Evolutionary conservation across 257 asterid genomes (phyloP), one percentile per base, ranked within the genome.

Genomic region (Ocimum tenuiflorum): DNA sequence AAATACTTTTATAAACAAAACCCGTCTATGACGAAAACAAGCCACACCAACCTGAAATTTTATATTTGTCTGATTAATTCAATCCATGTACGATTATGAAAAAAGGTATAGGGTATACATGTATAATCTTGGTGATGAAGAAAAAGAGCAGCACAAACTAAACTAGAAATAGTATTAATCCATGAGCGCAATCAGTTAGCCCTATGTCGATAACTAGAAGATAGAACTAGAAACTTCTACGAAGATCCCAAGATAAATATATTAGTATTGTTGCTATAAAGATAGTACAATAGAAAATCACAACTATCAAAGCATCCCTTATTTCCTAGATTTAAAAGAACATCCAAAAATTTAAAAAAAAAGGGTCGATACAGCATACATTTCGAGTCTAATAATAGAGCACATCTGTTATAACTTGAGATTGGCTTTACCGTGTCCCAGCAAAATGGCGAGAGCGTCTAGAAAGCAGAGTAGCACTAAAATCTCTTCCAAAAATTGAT

Each of bases 391-490:
- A 52, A 24, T 33, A 31, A 45, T 31, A 65, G 7, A 36, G 33
- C 60, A 43, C 27, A 57, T 50, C 61, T 7, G 51, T 13, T 23
- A 48, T 29, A 71, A 60, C 67, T 46, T 63, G 11, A 69, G 55
- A 49, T 8, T 59, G 36, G 61, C 46, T 75, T 50, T 83, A 94
- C 99, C 99, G 99, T 64, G 99, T 94, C 65, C 99, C 99, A 39
- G 99, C 99, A 85, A 94, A 94, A 77, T 94, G 99, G 68, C 99
- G 95, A 71, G 99, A 94, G 60, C 99, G 96, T 70, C 99, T 90
- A 68, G 99, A 88, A 77, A 90, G 52, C 75, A 94, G 76, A 77
- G 96, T 68, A 62, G 86, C 92, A 67, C 90, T 83, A 73, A 94
- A 90, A 77, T 94, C 97, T 77, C 97, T 82, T 76, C 99, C 99